These are phyloP conservation scores for Trametes cubensis DNA, from an alignment of 768 basidiomycete species.

Conservation along the genomic window DNA sequence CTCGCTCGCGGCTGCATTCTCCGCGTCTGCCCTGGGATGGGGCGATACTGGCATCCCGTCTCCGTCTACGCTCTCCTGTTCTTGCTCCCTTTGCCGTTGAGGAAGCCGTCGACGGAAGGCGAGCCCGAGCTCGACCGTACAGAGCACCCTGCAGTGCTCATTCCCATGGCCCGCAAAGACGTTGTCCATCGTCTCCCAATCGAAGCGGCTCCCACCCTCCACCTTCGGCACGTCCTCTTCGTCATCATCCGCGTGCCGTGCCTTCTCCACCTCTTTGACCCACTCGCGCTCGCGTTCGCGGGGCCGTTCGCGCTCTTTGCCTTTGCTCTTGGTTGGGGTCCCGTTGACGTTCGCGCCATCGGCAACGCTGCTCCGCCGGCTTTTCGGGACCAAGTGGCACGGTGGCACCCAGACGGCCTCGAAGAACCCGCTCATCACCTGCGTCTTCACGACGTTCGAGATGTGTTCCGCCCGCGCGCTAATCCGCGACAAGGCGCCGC, in stretches of 20 bases:
- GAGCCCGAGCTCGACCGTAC: slow-evolving; percentile 36
- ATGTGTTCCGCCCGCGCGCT: slow-evolving; percentile 34
- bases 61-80: slow-evolving; percentile 22
- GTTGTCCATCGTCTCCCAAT: slow-evolving; percentile 33
- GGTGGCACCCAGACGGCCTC: slow-evolving; percentile 32
- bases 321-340: slow-evolving; percentile 4
- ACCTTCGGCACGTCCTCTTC: background rate
- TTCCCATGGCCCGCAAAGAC: slow-evolving; percentile 27
- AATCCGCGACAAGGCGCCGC: slow-evolving; percentile 33
- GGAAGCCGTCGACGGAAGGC: slow-evolving; percentile 23
- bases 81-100: slow-evolving; percentile 5
- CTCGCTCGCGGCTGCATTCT: background rate
- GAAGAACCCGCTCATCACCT: slow-evolving; percentile 38
- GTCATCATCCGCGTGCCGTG: slow-evolving; percentile 7
- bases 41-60: slow-evolving; percentile 16
- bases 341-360: slow-evolving; percentile 5
- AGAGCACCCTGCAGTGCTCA: slow-evolving; percentile 31
- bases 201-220: slow-evolving; percentile 25
- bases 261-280: slow-evolving; percentile 21
- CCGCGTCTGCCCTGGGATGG: slow-evolving; percentile 3
- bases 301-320: slow-evolving; percentile 16
- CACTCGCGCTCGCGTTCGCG: slow-evolving; percentile 16
- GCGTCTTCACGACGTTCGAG: slow-evolving; percentile 34
- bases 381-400: background rate
- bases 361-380: slow-evolving; percentile 1